Conservation (phyloP, 805 yeast genomes). For the Wickerhamiella parazyma region DNA sequence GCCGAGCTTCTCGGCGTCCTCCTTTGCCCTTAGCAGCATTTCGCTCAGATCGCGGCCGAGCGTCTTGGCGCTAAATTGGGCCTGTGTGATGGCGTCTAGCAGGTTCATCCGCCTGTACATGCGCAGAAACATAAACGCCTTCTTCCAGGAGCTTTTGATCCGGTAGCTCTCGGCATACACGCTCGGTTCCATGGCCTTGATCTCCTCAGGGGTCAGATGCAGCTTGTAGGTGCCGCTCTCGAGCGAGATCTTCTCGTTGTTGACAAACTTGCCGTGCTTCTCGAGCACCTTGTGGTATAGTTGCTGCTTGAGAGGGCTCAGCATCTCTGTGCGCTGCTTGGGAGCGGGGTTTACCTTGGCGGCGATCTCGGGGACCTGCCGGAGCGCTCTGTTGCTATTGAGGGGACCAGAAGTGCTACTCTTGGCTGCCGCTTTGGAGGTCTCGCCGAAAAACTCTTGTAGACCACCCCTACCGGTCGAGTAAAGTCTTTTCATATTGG, state of each 20-base stretch:
- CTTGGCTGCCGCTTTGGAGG: background rate
- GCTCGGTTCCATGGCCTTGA: conserved; percentile 74
- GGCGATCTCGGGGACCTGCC: conserved; percentile 15
- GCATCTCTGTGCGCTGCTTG: conserved; percentile 40
- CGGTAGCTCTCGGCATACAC: conserved; percentile 70
- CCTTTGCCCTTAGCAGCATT: conserved; percentile 55
- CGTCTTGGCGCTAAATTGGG: conserved; percentile 73
- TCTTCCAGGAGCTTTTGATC: conserved; percentile 77
- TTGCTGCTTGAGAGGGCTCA: conserved; percentile 58
- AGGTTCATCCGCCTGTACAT: conserved; percentile 59
- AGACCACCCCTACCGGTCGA: conserved; percentile 3
- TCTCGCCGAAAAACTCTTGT: conserved; percentile 1
- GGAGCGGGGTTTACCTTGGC: conserved; percentile 34
- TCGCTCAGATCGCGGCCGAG: conserved; percentile 68
- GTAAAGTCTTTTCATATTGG: conserved; percentile 1
- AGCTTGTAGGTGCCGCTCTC: conserved; percentile 41
- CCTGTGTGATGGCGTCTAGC: conserved; percentile 75
- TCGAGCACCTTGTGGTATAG: conserved; percentile 50
- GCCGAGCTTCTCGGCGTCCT: conserved; percentile 50
- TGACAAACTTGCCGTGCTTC: conserved; percentile 58
- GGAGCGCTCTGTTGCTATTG: conserved; percentile 17
- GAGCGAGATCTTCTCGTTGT: conserved; percentile 37
- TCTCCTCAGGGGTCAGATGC: conserved; percentile 46
- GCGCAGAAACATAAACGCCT: conserved; percentile 67
- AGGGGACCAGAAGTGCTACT: conserved; percentile 1